These are phyloP conservation scores for Aspergillus indologenus DNA, from an alignment of 495 filamentous ascomycete species.

Conservation along the genomic window DNA sequence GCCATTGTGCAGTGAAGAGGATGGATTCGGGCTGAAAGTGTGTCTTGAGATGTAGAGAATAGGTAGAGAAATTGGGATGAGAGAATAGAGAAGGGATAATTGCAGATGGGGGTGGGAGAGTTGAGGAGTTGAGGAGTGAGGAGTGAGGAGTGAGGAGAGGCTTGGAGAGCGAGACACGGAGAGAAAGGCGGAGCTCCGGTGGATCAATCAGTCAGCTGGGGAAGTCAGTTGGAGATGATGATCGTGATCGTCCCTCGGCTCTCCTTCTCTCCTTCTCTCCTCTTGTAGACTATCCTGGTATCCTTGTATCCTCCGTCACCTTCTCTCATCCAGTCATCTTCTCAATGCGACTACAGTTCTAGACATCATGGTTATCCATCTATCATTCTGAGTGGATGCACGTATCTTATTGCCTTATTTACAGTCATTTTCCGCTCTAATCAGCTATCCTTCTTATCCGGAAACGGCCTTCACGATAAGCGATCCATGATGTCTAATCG, in stretches of 20 bases:
- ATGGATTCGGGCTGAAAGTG: not conserved
- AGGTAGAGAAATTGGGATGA: not conserved
- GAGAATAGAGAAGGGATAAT: not conserved
- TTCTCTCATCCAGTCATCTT: no score
- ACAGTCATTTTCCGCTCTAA: not conserved
- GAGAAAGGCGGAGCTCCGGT: conserved; percentile 4
- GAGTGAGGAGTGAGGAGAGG: conserved; percentile 4
- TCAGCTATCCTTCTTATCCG: not conserved
- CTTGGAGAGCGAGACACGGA: conserved; percentile 7
- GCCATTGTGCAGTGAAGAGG: conserved; percentile 17
- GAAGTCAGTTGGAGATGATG: conserved; percentile 7
- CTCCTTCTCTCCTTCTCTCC: not conserved
- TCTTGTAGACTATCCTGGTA: not conserved
- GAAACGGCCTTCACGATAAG: not conserved
- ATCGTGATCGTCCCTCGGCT: no score
- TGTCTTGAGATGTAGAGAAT: not conserved
- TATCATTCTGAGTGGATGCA: no score
- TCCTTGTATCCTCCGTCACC: no score
- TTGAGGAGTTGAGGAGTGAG: not conserved
- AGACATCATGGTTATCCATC: no score
- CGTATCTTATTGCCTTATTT: not conserved
- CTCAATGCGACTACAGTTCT: no score
- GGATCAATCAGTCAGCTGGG: conserved; percentile 3
- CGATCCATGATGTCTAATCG: conserved; percentile 8
- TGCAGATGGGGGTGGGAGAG: not conserved